Conservation (phyloP, 169 alveolate genomes). For the Plasmodium vivax region DNA sequence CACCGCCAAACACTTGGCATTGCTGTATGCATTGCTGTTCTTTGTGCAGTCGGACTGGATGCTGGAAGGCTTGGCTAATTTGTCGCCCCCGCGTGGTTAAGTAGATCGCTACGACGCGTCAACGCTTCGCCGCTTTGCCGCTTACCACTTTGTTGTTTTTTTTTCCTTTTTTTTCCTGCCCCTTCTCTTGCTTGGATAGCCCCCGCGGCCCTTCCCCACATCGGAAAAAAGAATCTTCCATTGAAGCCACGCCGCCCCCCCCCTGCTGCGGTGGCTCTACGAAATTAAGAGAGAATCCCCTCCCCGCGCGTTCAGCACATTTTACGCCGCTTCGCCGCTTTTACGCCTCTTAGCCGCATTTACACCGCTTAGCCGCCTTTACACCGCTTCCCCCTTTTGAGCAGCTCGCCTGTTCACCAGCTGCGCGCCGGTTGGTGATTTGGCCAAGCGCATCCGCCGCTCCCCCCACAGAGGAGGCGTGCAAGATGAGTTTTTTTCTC, state of each 20-base stretch:
- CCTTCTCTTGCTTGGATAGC: neutral
- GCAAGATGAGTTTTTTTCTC: slow-evolving; percentile 17
- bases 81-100: neutral
- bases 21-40: neutral
- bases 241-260: neutral
- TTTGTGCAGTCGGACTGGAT: neutral
- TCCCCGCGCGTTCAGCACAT: neutral
- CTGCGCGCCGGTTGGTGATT: too few species aligned
- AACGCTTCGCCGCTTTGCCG: neutral
- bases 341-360: too few species aligned
- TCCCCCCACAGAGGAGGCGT: neutral
- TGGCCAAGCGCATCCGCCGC: neutral
- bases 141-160: neutral
- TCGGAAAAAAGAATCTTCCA: neutral
- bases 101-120: neutral
- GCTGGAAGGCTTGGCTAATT: neutral
- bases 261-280: neutral
- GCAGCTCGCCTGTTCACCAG: too few species aligned
- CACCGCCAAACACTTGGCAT: neutral
- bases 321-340: too few species aligned
- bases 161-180: neutral
- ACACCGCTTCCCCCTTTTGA: too few species aligned
- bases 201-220: neutral
- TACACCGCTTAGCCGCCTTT: too few species aligned
- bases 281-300: neutral